Evolutionary conservation across 129 eudicot species (phyloP), one percentile per base, ranked within the genome.

Genomic region (Gnaphalium uliginosum): DNA sequence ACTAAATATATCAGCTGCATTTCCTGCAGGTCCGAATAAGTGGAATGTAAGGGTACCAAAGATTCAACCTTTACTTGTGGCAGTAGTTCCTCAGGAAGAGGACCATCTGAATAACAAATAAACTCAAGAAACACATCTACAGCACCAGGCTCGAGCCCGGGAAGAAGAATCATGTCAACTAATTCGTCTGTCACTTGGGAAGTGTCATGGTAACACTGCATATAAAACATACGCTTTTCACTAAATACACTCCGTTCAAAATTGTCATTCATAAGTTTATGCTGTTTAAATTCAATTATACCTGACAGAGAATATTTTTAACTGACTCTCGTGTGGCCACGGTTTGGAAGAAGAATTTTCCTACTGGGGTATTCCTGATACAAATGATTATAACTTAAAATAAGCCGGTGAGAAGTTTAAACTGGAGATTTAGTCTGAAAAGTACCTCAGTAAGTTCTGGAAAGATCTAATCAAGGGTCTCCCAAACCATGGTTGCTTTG

Each of bases 141-240:
- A 37, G 98, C 98, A 41, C 98, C 98, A 56, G 97, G 98, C 75
- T 90, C 89, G 25, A 94, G 97, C 66, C 98, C 98, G 9, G 98
- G 98, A 35, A 71, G 96, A 75, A 94, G 97, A 67, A 94, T 90
- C 5, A 76, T 23, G 71, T 89, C 78, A 54, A 94, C 96, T 63
- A 94, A 69, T 72, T 94, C 97, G 19, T 94, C 98, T 6, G 98
- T 94, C 85, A 94, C 97, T 85, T 94, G 97, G 69, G 93, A 85
- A 27, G 87, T 90, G 76, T 94, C 98, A 75, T 94, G 76, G 85
- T 94, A 94, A 78, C 98, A 94, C 98, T 94, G 86, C 71, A 89
- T 68, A n/a, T n/a, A n/a, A n/a, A 1, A 26, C 32, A 30, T 37
- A 25, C 4, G 35, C 2, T 5, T 7, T 26, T 54, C 64, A 70